Percentiles rank a stretch among this genome's conserved stretches.
These are phyloP conservation scores for Mycothermus thermophilus DNA, from an alignment of 495 filamentous ascomycete species.

Conservation along the genomic window DNA sequence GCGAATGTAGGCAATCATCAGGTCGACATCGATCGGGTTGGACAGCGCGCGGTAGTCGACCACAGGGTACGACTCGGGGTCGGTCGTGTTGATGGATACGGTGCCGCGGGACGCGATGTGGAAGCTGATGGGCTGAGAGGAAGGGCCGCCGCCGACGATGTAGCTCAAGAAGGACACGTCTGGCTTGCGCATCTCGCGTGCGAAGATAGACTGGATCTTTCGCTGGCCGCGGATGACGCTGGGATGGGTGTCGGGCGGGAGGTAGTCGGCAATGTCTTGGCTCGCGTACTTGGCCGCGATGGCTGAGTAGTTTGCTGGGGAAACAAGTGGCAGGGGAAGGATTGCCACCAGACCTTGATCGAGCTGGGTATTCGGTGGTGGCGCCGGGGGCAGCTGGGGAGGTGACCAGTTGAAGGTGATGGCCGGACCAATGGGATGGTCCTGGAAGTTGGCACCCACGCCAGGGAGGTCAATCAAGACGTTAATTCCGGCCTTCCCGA, in stretches of 20 bases:
- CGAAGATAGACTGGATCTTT: conserved; percentile 27
- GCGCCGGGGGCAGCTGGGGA: conserved; percentile 18
- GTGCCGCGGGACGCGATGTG: conserved; percentile 31
- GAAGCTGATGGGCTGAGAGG: conserved; percentile 18
- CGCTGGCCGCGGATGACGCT: conserved; percentile 28
- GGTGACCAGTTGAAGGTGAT: conserved; percentile 19
- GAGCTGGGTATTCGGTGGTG: conserved; percentile 19
- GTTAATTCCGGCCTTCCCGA: conserved; percentile 27
- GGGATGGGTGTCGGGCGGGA: conserved; percentile 18
- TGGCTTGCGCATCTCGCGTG: conserved; percentile 19
- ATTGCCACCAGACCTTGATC: conserved; percentile 21
- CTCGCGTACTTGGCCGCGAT: conserved; percentile 26
- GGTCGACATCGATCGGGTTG: conserved; percentile 32
- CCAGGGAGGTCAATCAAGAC: conserved; percentile 35
- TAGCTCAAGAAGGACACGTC: conserved; percentile 27
- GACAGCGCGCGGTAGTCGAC: conserved; percentile 34
- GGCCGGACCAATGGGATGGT: conserved; percentile 29
- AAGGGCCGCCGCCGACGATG: conserved; percentile 18
- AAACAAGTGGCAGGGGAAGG: conserved; percentile 25
- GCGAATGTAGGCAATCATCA: conserved; percentile 28
- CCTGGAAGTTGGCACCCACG: conserved; percentile 45
- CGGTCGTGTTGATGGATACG: conserved; percentile 25
- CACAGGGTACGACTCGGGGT: conserved; percentile 24
- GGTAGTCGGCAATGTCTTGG: conserved; percentile 22
- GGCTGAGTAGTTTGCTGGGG: conserved; percentile 15